phyloP scores from a whole-genome alignment of 2,329 filamentous ascomycete species.

The Xylariaceae sp. region DNA sequence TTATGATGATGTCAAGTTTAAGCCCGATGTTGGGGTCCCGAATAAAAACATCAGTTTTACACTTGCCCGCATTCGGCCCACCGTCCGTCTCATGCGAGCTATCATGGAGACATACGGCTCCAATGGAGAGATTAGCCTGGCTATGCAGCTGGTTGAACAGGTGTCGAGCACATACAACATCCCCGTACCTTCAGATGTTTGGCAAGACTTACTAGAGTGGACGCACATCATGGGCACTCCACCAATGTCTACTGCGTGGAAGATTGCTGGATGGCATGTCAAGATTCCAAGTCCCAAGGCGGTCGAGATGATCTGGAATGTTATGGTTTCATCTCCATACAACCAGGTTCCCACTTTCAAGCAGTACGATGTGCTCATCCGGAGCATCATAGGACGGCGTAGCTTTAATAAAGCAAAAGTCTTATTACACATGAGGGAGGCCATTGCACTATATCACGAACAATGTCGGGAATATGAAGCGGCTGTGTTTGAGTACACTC shows the following conservation, averaged over 20 bases:
- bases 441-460: conserved; percentile 37
- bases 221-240: conserved; percentile 61
- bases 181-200: conserved; percentile 61
- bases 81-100: conserved; percentile 62
- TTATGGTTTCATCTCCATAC: conserved; percentile 65
- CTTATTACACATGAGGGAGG: conserved; percentile 39
- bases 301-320: conserved; percentile 61
- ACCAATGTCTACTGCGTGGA: conserved; percentile 46
- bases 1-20: background rate
- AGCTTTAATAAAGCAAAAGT: conserved; percentile 15
- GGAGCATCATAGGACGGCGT: conserved; percentile 42
- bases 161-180: conserved; percentile 66
- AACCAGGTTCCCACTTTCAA: conserved; percentile 61
- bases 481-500: conserved; percentile 34
- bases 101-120: conserved; percentile 73
- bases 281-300: conserved; percentile 48
- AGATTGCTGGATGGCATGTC: conserved; percentile 37
- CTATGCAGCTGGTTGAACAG: conserved; percentile 65
- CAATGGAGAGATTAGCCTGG: conserved; percentile 66
- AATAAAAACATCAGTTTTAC: background rate
- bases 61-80: conserved; percentile 52
- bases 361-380: conserved; percentile 58
- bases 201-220: conserved; percentile 72
- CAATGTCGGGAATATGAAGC: conserved; percentile 35
- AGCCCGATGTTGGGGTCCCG: background rate